Percentiles rank a stretch among this genome's conserved stretches.
These are phyloP conservation scores for Adansonia madagascariensis DNA, from an alignment of 441 rosid species.

Conservation along the genomic window DNA sequence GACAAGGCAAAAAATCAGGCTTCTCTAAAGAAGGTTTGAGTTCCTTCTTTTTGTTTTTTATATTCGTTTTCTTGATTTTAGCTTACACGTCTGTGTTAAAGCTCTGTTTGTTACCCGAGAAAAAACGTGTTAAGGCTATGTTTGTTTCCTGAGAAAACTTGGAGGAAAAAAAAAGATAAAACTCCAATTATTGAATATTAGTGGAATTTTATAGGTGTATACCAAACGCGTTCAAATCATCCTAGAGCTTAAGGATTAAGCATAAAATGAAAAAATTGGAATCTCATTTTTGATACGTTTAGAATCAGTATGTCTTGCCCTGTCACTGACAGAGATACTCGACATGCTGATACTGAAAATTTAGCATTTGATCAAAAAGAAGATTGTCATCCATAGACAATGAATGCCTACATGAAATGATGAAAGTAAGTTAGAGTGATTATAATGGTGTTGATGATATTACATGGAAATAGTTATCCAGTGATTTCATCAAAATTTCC, in stretches of 20 bases:
- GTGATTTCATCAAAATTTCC: background rate
- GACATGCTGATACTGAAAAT: background rate
- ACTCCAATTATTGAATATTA: background rate
- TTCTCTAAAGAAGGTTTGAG: conserved; percentile 48
- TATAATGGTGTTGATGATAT: conserved; percentile 5
- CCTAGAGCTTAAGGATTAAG: conserved; percentile 11
- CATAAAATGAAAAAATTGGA: background rate
- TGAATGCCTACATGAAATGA: background rate
- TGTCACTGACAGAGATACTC: background rate
- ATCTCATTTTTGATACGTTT: background rate
- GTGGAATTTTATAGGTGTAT: background rate
- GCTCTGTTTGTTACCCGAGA: conserved; percentile 16
- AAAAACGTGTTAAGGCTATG: background rate
- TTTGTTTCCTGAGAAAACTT: conserved; percentile 27
- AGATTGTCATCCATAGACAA: background rate
- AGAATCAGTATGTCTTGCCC: conserved; percentile 3
- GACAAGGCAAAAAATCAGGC: conserved; percentile 35
- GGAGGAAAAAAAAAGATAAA: background rate
- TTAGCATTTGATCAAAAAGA: background rate
- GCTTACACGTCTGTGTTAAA: background rate
- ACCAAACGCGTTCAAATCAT: background rate
- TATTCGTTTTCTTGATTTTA: background rate
- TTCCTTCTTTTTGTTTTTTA: background rate
- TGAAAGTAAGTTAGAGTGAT: background rate
- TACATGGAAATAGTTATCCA: background rate